Evolutionary conservation across 2,329 filamentous ascomycete genomes (phyloP), one percentile per base, ranked within the genome.

Genomic region (Neonectria hederae): DNA sequence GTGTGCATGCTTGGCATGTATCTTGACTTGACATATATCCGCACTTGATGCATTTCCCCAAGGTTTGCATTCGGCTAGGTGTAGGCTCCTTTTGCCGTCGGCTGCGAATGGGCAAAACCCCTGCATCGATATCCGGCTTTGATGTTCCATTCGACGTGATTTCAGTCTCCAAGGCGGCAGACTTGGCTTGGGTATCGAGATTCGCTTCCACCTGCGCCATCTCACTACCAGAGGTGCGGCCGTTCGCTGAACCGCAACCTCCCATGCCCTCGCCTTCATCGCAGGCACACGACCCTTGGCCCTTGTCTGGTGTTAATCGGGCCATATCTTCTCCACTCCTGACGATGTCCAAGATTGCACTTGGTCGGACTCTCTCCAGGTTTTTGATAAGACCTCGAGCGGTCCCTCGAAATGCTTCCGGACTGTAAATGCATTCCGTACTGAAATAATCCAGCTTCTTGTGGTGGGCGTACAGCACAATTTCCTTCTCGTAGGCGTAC

Each of bases 401-500:
- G 70, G 93, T 97, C 3, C 96, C 96, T 63, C 96, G 87, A 76
- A 99, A 99, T 2, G 96, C 96, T 79, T 99, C 96, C 0, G 96
- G 96, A 58, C 93, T 97, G 83, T 99, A 99, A 65, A 99, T 94
- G 83, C 96, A 99, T 80, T 99, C 96, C 0, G 96, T 99, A 74
- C 90, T 97, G 80, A 99, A 99, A 80, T 99, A 99, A 77, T 98
- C 94, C 68, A 99, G 84, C 78, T 94, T 94, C 80, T 96, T 97
- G 83, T 99, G 94, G 76, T 98, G 93, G 5, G 96, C 96, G 76
- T 99, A 99, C 6, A 99, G 85, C 19, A 99, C 96, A 70, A 99
- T 99, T 77, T 99, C 96, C 81, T 99, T 99, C 77, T 99, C 96
- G 76, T 98, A 99, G 1, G 95, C 94, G 77, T 98, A 99, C 79